These are phyloP conservation scores for Cladosporium sp. DNA, from an alignment of 2,329 filamentous ascomycete species.

Conservation along the genomic window DNA sequence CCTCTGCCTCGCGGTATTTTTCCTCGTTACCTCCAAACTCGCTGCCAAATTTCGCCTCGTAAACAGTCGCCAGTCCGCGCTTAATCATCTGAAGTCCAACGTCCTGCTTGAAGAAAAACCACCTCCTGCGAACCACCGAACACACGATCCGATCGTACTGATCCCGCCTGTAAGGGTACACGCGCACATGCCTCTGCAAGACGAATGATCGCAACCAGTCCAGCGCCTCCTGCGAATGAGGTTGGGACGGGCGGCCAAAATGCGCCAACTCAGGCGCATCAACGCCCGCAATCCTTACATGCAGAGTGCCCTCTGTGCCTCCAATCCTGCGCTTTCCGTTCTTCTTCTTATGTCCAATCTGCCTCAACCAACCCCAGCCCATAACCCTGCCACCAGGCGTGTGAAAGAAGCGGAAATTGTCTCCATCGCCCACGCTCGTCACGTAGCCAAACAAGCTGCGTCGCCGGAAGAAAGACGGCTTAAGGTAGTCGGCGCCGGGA, in stretches of 20 bases:
- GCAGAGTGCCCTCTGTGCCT: conserved; percentile 55
- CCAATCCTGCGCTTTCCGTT: conserved; percentile 36
- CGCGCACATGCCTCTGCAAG: conserved; percentile 68
- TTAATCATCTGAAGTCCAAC: conserved; percentile 88
- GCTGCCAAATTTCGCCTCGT: conserved; percentile 84
- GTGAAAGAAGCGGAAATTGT: conserved; percentile 92
- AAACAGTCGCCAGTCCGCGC: conserved; percentile 79
- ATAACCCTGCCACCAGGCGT: conserved; percentile 83
- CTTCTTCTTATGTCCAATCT: conserved; percentile 18
- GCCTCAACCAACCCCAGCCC: conserved; percentile 65
- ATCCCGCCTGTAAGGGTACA: conserved; percentile 77
- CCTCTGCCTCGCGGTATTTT: conserved; percentile 62
- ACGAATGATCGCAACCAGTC: conserved; percentile 75
- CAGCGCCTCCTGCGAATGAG: conserved; percentile 75
- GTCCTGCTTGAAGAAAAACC: conserved; percentile 62
- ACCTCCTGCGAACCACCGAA: conserved; percentile 57
- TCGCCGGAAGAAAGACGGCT: conserved; percentile 67
- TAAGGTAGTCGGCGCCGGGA: conserved; percentile 70
- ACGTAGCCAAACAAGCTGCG: conserved; percentile 79
- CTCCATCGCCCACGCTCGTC: conserved; percentile 92
- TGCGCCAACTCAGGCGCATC: conserved; percentile 92
- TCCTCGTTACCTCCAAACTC: conserved; percentile 73
- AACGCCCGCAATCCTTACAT: conserved; percentile 83
- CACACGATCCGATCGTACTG: conserved; percentile 91
- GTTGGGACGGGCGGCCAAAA: conserved; percentile 85